Evolutionary conservation across 148 eudicot species (phyloP).

Genomic region (Fagopyrum esculentum): DNA sequence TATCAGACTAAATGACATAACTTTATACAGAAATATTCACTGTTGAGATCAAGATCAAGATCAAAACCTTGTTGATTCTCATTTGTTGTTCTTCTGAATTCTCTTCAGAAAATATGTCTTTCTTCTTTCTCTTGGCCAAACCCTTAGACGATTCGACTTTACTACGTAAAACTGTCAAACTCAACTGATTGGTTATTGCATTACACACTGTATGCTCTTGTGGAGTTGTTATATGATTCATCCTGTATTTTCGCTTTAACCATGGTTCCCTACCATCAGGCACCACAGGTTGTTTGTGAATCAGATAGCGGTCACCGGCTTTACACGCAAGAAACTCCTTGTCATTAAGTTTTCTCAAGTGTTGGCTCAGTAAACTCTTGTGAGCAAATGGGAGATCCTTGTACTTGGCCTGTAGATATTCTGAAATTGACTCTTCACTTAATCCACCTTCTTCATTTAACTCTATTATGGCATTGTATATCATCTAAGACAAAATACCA

Average conservation of each 20-base stretch:
- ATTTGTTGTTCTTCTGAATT: background rate
- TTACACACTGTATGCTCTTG: background rate
- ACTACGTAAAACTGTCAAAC: background rate
- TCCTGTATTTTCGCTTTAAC: background rate
- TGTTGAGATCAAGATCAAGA: background rate
- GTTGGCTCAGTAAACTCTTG: slow-evolving; percentile 20
- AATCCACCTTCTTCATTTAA: slow-evolving; percentile 32
- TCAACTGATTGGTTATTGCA: background rate
- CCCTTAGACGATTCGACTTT: background rate
- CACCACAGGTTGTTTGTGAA: background rate
- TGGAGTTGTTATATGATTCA: background rate
- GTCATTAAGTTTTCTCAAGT: slow-evolving; percentile 25
- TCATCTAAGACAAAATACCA: slow-evolving; percentile 26
- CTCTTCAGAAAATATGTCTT: background rate
- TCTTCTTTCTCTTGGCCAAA: slow-evolving; percentile 7
- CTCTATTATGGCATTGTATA: slow-evolving; percentile 22
- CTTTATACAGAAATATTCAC: background rate
- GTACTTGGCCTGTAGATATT: slow-evolving; percentile 16
- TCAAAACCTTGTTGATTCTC: background rate
- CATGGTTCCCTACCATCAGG: background rate
- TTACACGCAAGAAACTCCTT: slow-evolving; percentile 20
- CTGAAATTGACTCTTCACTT: slow-evolving; percentile 27
- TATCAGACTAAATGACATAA: background rate
- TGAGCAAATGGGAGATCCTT: slow-evolving; percentile 40
- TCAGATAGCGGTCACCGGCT: slow-evolving; percentile 12